Base-by-base conservation (phyloP, 495 filamentous ascomycete genomes). In the Hyaloscypha hepaticicola region DNA sequence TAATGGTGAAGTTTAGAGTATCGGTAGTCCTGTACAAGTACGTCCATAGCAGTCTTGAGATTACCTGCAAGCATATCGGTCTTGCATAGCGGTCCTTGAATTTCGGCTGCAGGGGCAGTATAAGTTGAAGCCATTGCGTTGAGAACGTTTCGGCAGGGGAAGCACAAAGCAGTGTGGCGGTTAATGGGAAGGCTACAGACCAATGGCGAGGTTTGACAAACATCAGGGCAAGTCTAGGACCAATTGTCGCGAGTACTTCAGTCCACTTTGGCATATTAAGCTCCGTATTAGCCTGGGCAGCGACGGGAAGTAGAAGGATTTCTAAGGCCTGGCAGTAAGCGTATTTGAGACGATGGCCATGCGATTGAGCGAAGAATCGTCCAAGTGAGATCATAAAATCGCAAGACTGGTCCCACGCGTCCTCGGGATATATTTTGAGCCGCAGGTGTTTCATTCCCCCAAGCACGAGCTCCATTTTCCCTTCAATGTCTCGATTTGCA, bases 21-120 rank as follows among this genome's bases (percentile, higher is more conserved):
- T 98, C 96, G 5, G 83, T 84, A 58, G 77, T 88, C 82, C 93
- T 86, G 74, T 96, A 96, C 26, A 98, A 83, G 77, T 97, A 99
- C 0, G 92, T 93, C 95, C 95, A 99, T 3, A 96, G 79, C n/a
- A 99, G 80, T 61, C 93, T 88, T 45, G 93, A 96, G 50, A 97
- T 87, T 19, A 91, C 92, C 68, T 96, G 90, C 38, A 99, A 82
- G 55, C 90, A 92, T 25, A 89, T 81, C n/a, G 88, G 88, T 70
- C 90, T 83, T 11, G 90, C 88, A 50, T 82, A 81, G 27, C 93
- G 86, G 73, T 98, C 95, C 68, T 95, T 96, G 31, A 96, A 79
- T 68, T 86, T 88, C 14, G 88, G 78, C 52, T 93, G 90, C 19
- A 95, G 80, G 41, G 87, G 85, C 41, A 88, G 82, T 24, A 96